phyloP scores from a whole-genome alignment of 2,329 filamentous ascomycete species.

The Colletotrichum sp. region DNA sequence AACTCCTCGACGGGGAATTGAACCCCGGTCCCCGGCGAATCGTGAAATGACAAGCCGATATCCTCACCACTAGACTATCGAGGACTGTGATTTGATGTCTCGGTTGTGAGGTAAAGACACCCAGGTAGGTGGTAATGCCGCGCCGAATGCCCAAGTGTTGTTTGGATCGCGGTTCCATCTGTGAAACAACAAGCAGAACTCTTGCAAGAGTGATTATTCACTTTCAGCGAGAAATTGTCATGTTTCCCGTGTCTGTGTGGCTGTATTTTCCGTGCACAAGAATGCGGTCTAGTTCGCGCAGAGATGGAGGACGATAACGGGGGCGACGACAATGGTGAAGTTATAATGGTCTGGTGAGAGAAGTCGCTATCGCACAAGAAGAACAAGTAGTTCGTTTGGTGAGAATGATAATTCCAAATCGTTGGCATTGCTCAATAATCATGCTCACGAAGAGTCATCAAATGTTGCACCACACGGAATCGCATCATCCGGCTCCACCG shows the following conservation, averaged over 20 bases:
- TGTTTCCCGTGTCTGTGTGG: accelerated
- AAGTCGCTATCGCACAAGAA: not conserved
- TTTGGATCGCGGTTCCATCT: too few species aligned
- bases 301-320: not conserved
- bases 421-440: not conserved
- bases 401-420: not conserved
- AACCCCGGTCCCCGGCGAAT: not conserved
- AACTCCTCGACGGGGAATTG: not conserved
- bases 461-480: not conserved
- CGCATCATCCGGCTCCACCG: not conserved
- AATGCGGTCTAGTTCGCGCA: accelerated
- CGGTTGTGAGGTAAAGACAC: accelerated
- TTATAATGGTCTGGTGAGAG: not conserved
- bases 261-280: accelerated
- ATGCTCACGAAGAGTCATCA: not conserved
- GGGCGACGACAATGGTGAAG: not conserved
- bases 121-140: accelerated
- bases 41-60: not conserved
- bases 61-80: not conserved
- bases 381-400: accelerated
- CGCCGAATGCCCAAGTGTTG: too few species aligned
- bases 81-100: not conserved
- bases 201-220: too few species aligned
- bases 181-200: too few species aligned
- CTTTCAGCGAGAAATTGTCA: not conserved